Percentiles rank a stretch among this genome's conserved stretches.
Evolutionary conservation across 176 grass and related monocot species (phyloP).

Genomic region (Coix lacrymajobi): DNA sequence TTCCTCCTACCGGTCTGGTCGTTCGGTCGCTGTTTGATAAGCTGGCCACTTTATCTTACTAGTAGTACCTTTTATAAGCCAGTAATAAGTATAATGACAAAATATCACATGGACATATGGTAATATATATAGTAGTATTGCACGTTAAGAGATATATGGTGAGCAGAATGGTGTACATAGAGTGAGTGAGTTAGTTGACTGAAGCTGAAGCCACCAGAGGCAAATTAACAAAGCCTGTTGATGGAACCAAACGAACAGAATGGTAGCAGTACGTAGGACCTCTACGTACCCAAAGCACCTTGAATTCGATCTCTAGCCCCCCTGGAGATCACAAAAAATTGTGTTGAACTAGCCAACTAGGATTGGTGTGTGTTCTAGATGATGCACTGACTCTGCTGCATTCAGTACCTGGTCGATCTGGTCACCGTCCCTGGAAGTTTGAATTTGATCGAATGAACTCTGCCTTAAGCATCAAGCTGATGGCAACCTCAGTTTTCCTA

Average conservation of each 20-base stretch:
- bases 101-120: too few relatives aligned
- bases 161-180: neutral
- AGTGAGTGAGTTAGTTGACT: neutral
- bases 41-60: neutral
- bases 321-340: too few relatives aligned
- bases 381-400: neutral
- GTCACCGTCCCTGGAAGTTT: neutral
- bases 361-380: neutral
- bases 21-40: slow-evolving; percentile 25
- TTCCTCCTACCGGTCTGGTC: neutral
- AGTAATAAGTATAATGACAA: neutral
- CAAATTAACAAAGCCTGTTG: neutral
- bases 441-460: too few relatives aligned
- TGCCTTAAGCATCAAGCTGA: neutral
- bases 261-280: too few relatives aligned
- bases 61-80: neutral
- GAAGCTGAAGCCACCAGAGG: neutral
- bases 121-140: neutral
- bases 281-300: too few relatives aligned
- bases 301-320: too few relatives aligned
- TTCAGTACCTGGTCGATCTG: too few relatives aligned
- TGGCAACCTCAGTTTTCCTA: neutral
- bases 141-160: neutral
- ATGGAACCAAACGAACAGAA: neutral
- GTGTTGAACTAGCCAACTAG: neutral